Base-by-base conservation (phyloP, 176 grass and related monocot species). In the Cenchrus americanus region DNA sequence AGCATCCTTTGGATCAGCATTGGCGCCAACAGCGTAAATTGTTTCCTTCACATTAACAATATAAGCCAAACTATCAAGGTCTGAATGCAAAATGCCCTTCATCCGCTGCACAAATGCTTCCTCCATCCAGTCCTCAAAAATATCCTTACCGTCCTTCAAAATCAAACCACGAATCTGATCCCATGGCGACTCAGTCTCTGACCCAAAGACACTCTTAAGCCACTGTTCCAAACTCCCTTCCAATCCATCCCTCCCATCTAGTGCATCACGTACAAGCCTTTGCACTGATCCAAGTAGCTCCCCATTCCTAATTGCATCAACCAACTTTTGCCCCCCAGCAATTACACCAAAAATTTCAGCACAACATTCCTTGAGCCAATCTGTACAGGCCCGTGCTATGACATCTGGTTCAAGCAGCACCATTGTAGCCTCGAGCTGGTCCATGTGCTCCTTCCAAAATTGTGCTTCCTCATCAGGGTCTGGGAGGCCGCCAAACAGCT, bases 131-230 rank as follows among this genome's bases (percentile, higher is more conserved):
- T 90, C 83, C 77, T 99, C 97, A 61, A 99, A 96, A 85, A 99
- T 84, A 74, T 96, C 93, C 66, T 96, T 99, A 46, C 55, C 85
- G 49, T 94, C 88, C 85, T 96, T 99, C 88, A 99, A 80, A 69
- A 96, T 92, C 43, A 94, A 75, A 3, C 91, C 91, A 43, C 93
- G 80, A 72, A 99, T 96, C 85, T 96, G 93, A 81, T 96, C 84
- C 97, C 97, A 99, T 43, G 97, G 91, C 13, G 97, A 96, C 84
- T 99, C 91, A 83, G 89, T 92, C 60, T 99, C 97, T 1, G 91
- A 92, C 47, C 97, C 97, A 83, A 98, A 94, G 37, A 94, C 93
- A 40, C 83, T 91, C 91, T 87, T 99, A 62, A 99, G 87, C 97
- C 97, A 99, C 79, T 86, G 90, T 71, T 94, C 93, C 84, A 99